Base-by-base conservation (phyloP, 345 rosid genomes). In the Aegle marmelos region DNA sequence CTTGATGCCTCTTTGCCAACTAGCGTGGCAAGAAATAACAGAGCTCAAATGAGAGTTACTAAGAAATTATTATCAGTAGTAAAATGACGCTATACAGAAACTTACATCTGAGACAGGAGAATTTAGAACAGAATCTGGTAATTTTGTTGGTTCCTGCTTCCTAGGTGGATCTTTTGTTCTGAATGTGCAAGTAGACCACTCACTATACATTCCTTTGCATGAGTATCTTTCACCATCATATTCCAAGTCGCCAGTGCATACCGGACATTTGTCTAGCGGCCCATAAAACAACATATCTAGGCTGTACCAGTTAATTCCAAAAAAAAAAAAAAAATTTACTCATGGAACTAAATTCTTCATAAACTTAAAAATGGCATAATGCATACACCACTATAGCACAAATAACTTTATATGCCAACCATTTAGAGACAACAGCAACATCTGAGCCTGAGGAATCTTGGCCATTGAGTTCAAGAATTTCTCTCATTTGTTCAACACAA, bases 101-200 rank as follows among this genome's bases (percentile, higher is more conserved):
- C 75, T 78, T 87, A 91, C 93, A 56, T 89, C 94, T 22, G 89
- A 85, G 7, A 86, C 70, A 0, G 91, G 80, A 28, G 94, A 85
- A 22, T 87, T 87, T 58, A 83, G 83, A 41, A 86, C 84, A 33
- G 90, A 86, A 77, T 88, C 91, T 0, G 96, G 88, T 22, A 92
- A 48, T 71, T 86, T 86, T 65, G 83, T 36, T 7, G 88, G 75
- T 62, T 88, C 90, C 28, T 87, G 87, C 68, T 75, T 89, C 61
- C 95, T 88, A 11, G 95, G 90, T 3, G 97, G 94, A 57, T 63
- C 65, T 70, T 84, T 87, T 56, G 92, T 81, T 79, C 78, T 88
- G 74, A 80, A 90, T 68, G 88, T 91, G 85, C 98, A 91, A 80
- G 90, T 88, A 24, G 93, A 89, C 97, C 98, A 94, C 70, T 92